Conservation (phyloP, 495 filamentous ascomycete species). For the Aspergillus campestris region DNA sequence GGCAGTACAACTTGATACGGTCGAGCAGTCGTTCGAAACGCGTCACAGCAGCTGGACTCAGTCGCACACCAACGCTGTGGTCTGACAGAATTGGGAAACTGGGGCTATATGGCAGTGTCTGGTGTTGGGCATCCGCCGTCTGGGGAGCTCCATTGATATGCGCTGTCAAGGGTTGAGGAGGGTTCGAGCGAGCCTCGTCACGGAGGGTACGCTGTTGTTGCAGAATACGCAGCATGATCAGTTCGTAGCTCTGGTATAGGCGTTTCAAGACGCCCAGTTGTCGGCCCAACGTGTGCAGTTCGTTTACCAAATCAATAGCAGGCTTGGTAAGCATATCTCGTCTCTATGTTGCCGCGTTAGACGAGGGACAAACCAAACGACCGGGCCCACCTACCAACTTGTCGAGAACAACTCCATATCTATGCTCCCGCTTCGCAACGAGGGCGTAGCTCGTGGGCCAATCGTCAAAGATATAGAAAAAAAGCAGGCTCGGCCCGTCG, state of each 20-base stretch:
- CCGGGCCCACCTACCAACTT: slow-evolving; percentile 39
- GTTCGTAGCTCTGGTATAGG: slow-evolving; percentile 69
- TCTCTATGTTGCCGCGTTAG: slow-evolving; percentile 28
- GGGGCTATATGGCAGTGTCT: slow-evolving; percentile 17
- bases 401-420: slow-evolving; percentile 50
- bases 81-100: slow-evolving; percentile 15
- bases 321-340: slow-evolving; percentile 51
- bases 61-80: slow-evolving; percentile 42
- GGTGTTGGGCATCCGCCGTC: slow-evolving; percentile 19
- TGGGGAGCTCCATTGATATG: slow-evolving; percentile 23
- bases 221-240: slow-evolving; percentile 66
- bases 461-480: slow-evolving; percentile 86
- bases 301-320: slow-evolving; percentile 54
- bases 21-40: slow-evolving; percentile 72
- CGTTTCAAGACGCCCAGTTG: slow-evolving; percentile 61
- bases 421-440: slow-evolving; percentile 51
- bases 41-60: slow-evolving; percentile 57
- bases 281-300: slow-evolving; percentile 63
- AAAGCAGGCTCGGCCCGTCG: slow-evolving; percentile 67
- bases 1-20: slow-evolving; percentile 66
- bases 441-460: slow-evolving; percentile 64
- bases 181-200: slow-evolving; percentile 24
- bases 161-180: slow-evolving; percentile 13
- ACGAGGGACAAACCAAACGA: neutral
- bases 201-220: slow-evolving; percentile 42